phyloP scores from a whole-genome alignment of 805 yeast species.

The Yarrowia hollandica region DNA sequence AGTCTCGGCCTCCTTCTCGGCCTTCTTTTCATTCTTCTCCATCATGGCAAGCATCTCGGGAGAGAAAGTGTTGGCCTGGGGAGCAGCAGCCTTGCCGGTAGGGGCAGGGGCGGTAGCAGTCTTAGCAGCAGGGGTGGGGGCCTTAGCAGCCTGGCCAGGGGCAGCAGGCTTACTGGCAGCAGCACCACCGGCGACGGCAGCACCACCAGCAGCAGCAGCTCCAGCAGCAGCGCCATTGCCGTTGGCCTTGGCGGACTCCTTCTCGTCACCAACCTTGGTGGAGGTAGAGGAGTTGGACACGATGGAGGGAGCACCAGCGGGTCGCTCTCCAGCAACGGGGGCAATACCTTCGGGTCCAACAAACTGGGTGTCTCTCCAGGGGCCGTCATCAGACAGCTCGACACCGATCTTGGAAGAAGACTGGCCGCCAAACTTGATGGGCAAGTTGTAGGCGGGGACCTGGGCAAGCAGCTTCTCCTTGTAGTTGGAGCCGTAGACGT shows the following conservation, averaged over 20 bases:
- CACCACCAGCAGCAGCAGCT: conserved; percentile 10
- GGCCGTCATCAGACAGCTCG: conserved; percentile 87
- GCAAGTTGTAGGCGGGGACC: conserved; percentile 90
- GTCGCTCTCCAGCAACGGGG: conserved; percentile 46
- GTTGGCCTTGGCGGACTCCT: conserved; percentile 1
- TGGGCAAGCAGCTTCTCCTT: conserved; percentile 82
- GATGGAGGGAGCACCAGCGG: conserved; percentile 21
- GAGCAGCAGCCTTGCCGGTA: conserved; percentile 26
- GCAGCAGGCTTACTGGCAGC: conserved; percentile 13
- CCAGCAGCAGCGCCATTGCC: conserved; percentile 15
- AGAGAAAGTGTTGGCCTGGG: conserved; percentile 23
- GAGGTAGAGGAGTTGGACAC: conserved; percentile 23
- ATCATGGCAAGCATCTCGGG: conserved; percentile 29
- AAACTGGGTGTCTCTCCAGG: conserved; percentile 89
- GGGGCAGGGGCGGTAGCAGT: conserved; percentile 28
- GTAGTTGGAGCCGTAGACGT: conserved; percentile 78
- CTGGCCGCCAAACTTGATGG: conserved; percentile 84
- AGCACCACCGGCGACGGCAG: conserved; percentile 1
- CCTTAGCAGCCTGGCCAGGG: conserved; percentile 6
- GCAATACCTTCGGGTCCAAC: conserved; percentile 97
- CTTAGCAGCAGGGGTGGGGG: conserved; percentile 4
- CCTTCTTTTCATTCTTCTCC: conserved; percentile 11
- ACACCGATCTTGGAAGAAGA: conserved; percentile 73
- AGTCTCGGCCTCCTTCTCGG: conserved; percentile 8
- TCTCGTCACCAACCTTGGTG: conserved; percentile 10